These are phyloP conservation scores for Aspergillus avenaceus DNA, from an alignment of 495 filamentous ascomycete species.

Conservation along the genomic window DNA sequence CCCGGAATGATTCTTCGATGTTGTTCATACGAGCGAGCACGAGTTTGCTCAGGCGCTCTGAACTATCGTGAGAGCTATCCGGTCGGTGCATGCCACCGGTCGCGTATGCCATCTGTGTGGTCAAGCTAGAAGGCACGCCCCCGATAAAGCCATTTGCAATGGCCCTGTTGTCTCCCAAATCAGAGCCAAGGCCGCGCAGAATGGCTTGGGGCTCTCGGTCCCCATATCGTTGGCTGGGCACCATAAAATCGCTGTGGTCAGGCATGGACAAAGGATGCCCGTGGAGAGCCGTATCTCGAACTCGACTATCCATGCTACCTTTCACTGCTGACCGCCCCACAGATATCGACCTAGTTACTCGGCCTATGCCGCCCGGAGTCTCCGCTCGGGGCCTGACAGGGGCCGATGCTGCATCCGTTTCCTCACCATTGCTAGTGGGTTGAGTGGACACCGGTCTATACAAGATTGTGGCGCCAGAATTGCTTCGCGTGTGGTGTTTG, in stretches of 20 bases:
- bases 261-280: slow-evolving; percentile 51
- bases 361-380: slow-evolving; percentile 19
- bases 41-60: slow-evolving; percentile 72
- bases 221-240: slow-evolving; percentile 26
- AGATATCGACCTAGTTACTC: slow-evolving; percentile 18
- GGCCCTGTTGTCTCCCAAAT: slow-evolving; percentile 66
- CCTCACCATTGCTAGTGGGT: slow-evolving; percentile 46
- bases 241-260: slow-evolving; percentile 41
- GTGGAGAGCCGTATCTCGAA: slow-evolving; percentile 48
- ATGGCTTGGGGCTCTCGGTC: slow-evolving; percentile 49
- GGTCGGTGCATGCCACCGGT: slow-evolving; percentile 42
- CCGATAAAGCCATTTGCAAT: slow-evolving; percentile 48
- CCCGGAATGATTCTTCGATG: slow-evolving; percentile 78
- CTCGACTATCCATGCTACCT: slow-evolving; percentile 17
- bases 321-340: slow-evolving; percentile 24
- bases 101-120: slow-evolving; percentile 73
- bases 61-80: slow-evolving; percentile 41
- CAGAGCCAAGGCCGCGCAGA: slow-evolving; percentile 65
- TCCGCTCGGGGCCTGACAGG: slow-evolving; percentile 19
- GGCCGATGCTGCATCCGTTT: slow-evolving; percentile 33
- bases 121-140: slow-evolving; percentile 68
- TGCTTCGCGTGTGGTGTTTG: slow-evolving; percentile 48
- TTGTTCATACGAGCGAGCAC: slow-evolving; percentile 90
- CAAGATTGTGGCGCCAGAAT: slow-evolving; percentile 75
- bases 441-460: slow-evolving; percentile 48